Percentiles rank a stretch among this genome's conserved stretches.
phyloP scores from a whole-genome alignment of 169 alveolate genomes.

The Plasmodium cynomolgi region DNA sequence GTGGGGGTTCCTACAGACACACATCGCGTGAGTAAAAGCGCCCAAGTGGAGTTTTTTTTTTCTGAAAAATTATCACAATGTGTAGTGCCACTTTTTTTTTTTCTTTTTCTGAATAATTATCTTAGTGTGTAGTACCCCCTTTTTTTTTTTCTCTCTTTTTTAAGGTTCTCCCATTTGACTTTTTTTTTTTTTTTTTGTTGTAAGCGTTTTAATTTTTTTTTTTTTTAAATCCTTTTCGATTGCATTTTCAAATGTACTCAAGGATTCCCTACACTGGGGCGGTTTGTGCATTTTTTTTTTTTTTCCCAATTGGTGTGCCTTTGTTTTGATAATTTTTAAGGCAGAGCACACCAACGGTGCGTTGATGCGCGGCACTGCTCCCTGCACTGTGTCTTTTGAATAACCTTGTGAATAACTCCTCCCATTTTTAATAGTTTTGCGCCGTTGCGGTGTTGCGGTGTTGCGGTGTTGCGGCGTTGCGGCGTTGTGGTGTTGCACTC shows the following conservation, averaged over 20 bases:
- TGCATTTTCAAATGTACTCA: not conserved
- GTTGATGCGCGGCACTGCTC: not conserved
- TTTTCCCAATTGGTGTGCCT: not conserved
- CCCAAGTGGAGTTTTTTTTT: not conserved
- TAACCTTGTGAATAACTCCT: not conserved
- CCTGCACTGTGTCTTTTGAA: not conserved
- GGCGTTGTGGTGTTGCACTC: not conserved
- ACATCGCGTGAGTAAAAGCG: not conserved
- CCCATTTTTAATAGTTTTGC: not conserved
- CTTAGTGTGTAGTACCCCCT: not conserved
- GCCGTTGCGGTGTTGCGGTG: not conserved
- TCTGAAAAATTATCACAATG: not conserved
- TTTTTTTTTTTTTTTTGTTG: not conserved
- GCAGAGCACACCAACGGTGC: not conserved
- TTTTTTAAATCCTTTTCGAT: not conserved
- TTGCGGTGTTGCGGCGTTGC: too few relatives aligned
- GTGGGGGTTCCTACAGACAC: not conserved
- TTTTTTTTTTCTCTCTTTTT: not conserved
- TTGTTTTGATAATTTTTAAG: conserved; percentile 15
- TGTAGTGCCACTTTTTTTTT: not conserved
- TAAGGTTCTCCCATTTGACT: not conserved
- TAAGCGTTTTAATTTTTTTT: not conserved
- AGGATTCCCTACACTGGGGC: not conserved
- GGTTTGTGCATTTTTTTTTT: conserved; percentile 3
- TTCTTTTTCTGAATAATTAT: not conserved